Evolutionary conservation across 2,329 filamentous ascomycete genomes (phyloP).

Genomic region (Paraphoma sp.): DNA sequence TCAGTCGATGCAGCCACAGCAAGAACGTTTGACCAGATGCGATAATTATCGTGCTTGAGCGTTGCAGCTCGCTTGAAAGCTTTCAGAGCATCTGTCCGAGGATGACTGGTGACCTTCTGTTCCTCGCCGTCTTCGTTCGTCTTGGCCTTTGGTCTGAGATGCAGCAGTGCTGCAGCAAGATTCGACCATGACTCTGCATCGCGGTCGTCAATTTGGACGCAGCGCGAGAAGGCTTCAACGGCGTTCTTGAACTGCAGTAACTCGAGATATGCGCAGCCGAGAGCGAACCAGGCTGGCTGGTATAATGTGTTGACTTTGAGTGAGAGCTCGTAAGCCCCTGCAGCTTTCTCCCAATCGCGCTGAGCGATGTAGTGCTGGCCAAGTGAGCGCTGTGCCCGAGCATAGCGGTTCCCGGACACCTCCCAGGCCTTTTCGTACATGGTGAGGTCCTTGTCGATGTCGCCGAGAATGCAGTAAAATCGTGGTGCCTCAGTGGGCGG

Average conservation of each 20-base stretch:
- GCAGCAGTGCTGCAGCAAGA: conserved; percentile 81
- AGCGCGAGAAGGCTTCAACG: conserved; percentile 80
- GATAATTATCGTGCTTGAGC: conserved; percentile 83
- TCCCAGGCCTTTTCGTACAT: conserved; percentile 90
- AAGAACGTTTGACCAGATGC: conserved; percentile 97
- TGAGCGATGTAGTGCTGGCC: conserved; percentile 76
- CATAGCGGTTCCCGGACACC: conserved; percentile 79
- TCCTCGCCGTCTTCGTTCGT: conserved; percentile 45
- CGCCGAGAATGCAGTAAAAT: conserved; percentile 91
- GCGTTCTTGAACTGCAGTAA: conserved; percentile 79
- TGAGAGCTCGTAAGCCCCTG: conserved; percentile 78
- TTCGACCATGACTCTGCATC: conserved; percentile 97
- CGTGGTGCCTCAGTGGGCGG: conserved; percentile 83
- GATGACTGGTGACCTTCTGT: conserved; percentile 42
- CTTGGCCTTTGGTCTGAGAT: conserved; percentile 61
- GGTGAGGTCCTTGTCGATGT: conserved; percentile 75
- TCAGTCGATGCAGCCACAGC: conserved; percentile 80
- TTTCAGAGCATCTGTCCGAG: conserved; percentile 75
- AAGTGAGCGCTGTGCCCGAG: conserved; percentile 85
- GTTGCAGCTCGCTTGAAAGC: conserved; percentile 88
- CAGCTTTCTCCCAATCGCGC: conserved; percentile 72
- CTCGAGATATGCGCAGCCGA: conserved; percentile 87
- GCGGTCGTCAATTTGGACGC: conserved; percentile 83
- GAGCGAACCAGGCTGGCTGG: conserved; percentile 83
- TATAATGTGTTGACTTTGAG: conserved; percentile 82